These are phyloP conservation scores for Myriosclerotinia scirpicola DNA, from an alignment of 2,329 filamentous ascomycete genomes.

Conservation along the genomic window DNA sequence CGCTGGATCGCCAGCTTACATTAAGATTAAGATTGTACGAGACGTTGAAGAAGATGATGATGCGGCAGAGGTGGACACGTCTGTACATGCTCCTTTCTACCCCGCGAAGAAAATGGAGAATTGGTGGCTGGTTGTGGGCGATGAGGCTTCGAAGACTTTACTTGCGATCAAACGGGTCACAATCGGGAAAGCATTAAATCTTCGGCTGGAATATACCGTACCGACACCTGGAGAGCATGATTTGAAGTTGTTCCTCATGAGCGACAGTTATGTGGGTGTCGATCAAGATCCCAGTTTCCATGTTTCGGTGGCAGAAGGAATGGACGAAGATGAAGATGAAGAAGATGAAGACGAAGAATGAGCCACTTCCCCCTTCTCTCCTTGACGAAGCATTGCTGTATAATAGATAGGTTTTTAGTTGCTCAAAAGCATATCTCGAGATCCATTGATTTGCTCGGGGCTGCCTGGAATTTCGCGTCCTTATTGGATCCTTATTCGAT, in stretches of 20 bases:
- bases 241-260: conserved; percentile 91
- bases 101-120: conserved; percentile 91
- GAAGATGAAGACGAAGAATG: conserved; percentile 41
- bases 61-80: conserved; percentile 69
- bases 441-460: conserved; percentile 26
- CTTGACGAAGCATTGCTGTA: conserved; percentile 36
- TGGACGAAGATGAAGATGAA: conserved; percentile 91
- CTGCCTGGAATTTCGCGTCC: conserved; percentile 27
- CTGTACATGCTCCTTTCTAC: conserved; percentile 94
- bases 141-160: conserved; percentile 83
- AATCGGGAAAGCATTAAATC: conserved; percentile 73
- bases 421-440: conserved; percentile 29
- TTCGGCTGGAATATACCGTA: conserved; percentile 84
- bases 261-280: conserved; percentile 93
- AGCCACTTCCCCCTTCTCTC: conserved; percentile 27
- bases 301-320: conserved; percentile 82
- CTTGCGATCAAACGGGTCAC: conserved; percentile 94
- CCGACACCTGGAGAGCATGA: conserved; percentile 81
- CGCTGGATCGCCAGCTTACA: conserved; percentile 76
- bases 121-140: conserved; percentile 97
- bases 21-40: conserved; percentile 81
- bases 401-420: conserved; percentile 38
- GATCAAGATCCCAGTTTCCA: conserved; percentile 93
- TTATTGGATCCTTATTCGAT: conserved; percentile 32
- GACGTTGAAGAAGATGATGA: conserved; percentile 74